These are phyloP conservation scores for Penicillium rolfsii DNA, from an alignment of 2,329 filamentous ascomycete genomes.

Conservation along the genomic window DNA sequence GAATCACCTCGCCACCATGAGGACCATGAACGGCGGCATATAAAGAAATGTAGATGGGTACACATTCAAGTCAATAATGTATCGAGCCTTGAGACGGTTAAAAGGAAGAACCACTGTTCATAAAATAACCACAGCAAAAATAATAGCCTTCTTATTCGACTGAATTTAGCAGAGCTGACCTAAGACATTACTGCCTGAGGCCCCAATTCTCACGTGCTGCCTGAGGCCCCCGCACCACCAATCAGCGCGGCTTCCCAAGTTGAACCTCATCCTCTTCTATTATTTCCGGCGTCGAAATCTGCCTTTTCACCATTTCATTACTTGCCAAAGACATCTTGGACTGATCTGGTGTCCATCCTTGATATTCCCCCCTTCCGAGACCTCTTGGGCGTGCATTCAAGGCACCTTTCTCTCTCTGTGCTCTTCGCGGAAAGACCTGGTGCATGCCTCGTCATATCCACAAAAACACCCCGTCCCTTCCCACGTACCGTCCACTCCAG, in stretches of 20 bases:
- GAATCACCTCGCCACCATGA: not conserved
- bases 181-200: constrained; percentile 14
- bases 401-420: constrained; percentile 37
- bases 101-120: not conserved
- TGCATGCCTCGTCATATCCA: constrained; percentile 48
- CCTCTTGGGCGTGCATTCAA: constrained; percentile 29
- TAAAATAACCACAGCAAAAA: constrained; percentile 6
- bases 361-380: constrained; percentile 14
- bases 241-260: constrained; percentile 21
- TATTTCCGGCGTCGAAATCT: constrained; percentile 23
- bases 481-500: constrained; percentile 29
- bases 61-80: not conserved
- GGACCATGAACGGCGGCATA: not conserved
- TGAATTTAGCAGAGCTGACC: not conserved
- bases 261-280: constrained; percentile 26
- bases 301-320: constrained; percentile 28
- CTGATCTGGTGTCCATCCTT: constrained; percentile 12
- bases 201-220: constrained; percentile 19
- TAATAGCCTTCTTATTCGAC: not conserved
- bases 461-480: constrained; percentile 43
- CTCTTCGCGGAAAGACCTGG: constrained; percentile 36
- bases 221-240: constrained; percentile 12
- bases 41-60: not conserved
- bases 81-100: not conserved
- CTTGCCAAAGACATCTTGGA: constrained; percentile 12